Evolutionary conservation across 768 basidiomycete genomes (phyloP).

Genomic region (Boletus sp.): DNA sequence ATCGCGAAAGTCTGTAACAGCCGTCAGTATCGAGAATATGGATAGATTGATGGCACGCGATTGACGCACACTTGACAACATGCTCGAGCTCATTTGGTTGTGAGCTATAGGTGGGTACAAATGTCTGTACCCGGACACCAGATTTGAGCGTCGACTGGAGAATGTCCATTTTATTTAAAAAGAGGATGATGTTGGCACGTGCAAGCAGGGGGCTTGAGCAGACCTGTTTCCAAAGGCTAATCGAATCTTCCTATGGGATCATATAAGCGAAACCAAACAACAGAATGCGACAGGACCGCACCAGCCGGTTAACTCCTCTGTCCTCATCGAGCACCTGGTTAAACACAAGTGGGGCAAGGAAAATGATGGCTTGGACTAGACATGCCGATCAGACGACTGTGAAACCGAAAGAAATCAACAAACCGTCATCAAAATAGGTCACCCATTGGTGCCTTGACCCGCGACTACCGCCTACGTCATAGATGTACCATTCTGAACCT

Average conservation of each 20-base stretch:
- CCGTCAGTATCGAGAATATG: background rate
- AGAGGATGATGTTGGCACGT: conserved; percentile 64
- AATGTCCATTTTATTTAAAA: conserved; percentile 77
- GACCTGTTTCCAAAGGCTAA: conserved; percentile 67
- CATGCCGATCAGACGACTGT: background rate
- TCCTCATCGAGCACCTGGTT: conserved; percentile 75
- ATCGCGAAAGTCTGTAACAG: conserved; percentile 58
- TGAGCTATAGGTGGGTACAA: conserved; percentile 61
- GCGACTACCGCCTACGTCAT: conserved; percentile 67
- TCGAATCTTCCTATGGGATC: conserved; percentile 61
- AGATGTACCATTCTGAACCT: conserved; percentile 63
- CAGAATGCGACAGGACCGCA: conserved; percentile 22
- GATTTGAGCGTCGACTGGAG: conserved; percentile 52
- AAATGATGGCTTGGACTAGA: conserved; percentile 73
- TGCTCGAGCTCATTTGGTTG: conserved; percentile 54
- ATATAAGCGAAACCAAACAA: background rate
- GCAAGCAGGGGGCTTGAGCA: conserved; percentile 62
- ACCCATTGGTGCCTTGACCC: conserved; percentile 67
- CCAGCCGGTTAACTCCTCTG: conserved; percentile 60
- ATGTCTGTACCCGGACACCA: conserved; percentile 55
- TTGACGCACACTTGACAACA: conserved; percentile 61
- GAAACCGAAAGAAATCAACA: background rate
- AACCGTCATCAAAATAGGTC: conserved; percentile 74
- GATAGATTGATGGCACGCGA: background rate
- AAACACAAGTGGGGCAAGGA: conserved; percentile 77